Evolutionary conservation across 139 green algal genomes (phyloP).

Genomic region (Zygnema circumcarinatum): DNA sequence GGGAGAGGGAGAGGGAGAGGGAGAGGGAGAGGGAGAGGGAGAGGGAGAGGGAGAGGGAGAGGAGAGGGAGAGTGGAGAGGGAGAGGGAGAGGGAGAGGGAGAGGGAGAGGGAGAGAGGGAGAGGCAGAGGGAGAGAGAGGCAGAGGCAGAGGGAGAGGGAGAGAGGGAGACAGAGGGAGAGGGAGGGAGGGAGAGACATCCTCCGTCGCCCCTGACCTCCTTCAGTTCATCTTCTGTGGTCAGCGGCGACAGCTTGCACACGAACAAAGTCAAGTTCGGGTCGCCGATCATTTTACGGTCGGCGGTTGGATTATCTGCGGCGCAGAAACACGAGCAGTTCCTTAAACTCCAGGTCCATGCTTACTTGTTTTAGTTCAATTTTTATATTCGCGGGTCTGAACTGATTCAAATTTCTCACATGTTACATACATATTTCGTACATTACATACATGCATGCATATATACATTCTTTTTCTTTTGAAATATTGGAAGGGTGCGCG

Average conservation of each 20-base stretch:
- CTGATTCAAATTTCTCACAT: too few relatives aligned
- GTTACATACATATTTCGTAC: too few relatives aligned
- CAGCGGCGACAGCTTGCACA: not conserved
- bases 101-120: too few relatives aligned
- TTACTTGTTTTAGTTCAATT: too few relatives aligned
- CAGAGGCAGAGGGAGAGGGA: too few relatives aligned
- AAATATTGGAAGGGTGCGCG: too few relatives aligned
- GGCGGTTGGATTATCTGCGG: slow-evolving; percentile 4
- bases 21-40: not conserved
- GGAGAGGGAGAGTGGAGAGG: not conserved
- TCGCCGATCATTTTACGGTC: not conserved
- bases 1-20: not conserved
- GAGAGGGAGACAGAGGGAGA: not conserved
- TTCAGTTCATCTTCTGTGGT: slow-evolving; percentile 24
- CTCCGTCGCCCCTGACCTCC: not conserved
- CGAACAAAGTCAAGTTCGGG: slow-evolving; percentile 12
- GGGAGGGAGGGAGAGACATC: not conserved
- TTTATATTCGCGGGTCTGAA: too few relatives aligned
- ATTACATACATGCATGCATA: too few relatives aligned
- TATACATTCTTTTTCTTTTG: too few relatives aligned
- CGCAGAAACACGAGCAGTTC: too few relatives aligned
- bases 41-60: not conserved
- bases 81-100: too few relatives aligned
- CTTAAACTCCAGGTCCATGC: too few relatives aligned
- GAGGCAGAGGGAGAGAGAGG: slow-evolving; percentile 16